A percentile compares a stretch with the other conserved stretches of the same genome.
These are phyloP conservation scores for Conringia planisiliqua DNA, from an alignment of 345 rosid genomes.

Conservation along the genomic window DNA sequence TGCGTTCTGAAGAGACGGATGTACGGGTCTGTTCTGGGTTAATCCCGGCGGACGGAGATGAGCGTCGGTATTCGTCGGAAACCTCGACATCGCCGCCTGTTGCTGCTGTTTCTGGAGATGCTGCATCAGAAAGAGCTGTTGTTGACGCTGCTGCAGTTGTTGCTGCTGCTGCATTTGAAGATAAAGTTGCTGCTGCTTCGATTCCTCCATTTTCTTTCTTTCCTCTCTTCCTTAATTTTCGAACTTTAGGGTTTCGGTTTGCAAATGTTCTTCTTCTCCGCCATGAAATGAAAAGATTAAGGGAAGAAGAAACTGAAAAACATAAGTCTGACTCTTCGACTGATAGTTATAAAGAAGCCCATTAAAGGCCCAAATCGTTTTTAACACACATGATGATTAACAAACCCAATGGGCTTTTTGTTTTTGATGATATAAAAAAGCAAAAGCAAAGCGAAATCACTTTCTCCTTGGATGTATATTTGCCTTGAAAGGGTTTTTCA, in stretches of 20 bases:
- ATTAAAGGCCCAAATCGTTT: neutral
- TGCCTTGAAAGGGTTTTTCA: constrained; percentile 34
- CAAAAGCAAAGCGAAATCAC: neutral
- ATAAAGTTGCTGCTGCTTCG: constrained; percentile 41
- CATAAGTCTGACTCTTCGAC: neutral
- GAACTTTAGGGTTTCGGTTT: constrained; percentile 27
- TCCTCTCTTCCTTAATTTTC: neutral
- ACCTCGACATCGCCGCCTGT: constrained; percentile 69
- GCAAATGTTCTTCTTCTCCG: constrained; percentile 10
- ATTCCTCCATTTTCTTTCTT: constrained; percentile 57
- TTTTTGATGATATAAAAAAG: neutral
- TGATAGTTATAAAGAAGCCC: neutral
- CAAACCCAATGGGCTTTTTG: neutral
- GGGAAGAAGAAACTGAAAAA: neutral
- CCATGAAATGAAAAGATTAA: constrained; percentile 1
- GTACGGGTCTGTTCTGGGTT: constrained; percentile 44
- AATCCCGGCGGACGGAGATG: constrained; percentile 60
- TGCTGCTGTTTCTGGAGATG: constrained; percentile 57
- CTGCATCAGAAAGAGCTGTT: constrained; percentile 54
- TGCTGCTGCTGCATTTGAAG: constrained; percentile 46
- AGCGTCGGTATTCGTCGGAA: constrained; percentile 69
- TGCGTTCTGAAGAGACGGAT: constrained; percentile 38
- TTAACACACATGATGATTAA: neutral
- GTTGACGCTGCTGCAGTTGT: constrained; percentile 59
- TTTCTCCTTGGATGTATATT: constrained; percentile 23